phyloP scores from a whole-genome alignment of 148 eudicot genomes.

The Chenopodium album region DNA sequence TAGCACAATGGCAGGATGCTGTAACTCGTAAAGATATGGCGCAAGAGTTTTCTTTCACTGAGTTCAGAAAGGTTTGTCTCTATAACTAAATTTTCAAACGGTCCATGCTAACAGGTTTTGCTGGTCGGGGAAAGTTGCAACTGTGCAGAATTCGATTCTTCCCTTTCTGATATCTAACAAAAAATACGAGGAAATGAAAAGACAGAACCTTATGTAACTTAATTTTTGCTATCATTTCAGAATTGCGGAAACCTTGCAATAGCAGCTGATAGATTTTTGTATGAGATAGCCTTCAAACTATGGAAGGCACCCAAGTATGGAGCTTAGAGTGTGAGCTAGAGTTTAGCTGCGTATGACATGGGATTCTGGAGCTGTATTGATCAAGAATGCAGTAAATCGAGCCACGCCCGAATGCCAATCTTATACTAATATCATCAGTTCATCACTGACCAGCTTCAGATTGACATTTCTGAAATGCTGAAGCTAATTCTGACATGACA shows the following conservation, averaged over 20 bases:
- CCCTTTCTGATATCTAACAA: neutral
- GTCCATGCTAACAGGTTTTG: neutral
- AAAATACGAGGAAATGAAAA: neutral
- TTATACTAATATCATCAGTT: neutral
- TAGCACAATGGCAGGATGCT: conserved; percentile 86
- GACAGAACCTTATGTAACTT: neutral
- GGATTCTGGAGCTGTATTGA: neutral
- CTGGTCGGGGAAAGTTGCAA: neutral
- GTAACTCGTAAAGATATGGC: conserved; percentile 83
- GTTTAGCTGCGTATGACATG: neutral
- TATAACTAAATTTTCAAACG: neutral
- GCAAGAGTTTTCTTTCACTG: conserved; percentile 58
- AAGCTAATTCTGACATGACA: neutral
- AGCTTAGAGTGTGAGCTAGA: conserved; percentile 44
- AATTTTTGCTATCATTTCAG: conserved; percentile 40
- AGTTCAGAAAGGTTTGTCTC: conserved; percentile 64
- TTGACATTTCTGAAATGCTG: neutral
- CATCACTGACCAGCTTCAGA: neutral
- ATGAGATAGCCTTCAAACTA: conserved; percentile 91
- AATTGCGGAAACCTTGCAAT: conserved; percentile 74
- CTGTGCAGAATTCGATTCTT: neutral
- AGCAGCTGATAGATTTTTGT: conserved; percentile 84
- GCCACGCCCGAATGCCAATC: neutral
- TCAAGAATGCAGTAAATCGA: neutral
- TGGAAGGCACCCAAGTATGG: conserved; percentile 99